phyloP scores from a whole-genome alignment of 139 green algal genomes.

The Coelastrella sp. region DNA sequence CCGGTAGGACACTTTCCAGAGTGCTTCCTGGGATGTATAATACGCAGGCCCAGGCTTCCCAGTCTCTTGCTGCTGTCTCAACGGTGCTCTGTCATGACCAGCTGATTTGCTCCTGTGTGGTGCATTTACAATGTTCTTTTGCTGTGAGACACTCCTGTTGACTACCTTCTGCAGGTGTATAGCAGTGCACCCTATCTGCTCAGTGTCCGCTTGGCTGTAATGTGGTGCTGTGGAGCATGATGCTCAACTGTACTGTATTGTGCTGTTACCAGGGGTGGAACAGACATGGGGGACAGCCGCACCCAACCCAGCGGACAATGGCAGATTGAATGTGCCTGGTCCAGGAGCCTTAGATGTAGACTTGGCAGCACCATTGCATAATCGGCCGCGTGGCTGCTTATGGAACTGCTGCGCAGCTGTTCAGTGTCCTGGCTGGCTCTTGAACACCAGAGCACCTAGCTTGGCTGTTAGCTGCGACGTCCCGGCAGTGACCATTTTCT shows the following conservation, averaged over 20 bases:
- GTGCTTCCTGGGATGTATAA: background rate
- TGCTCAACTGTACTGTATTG: background rate
- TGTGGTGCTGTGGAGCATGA: background rate
- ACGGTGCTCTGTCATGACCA: background rate
- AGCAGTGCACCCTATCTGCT: background rate
- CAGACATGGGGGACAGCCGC: background rate
- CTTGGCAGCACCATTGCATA: background rate
- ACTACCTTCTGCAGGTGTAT: background rate
- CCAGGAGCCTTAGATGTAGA: background rate
- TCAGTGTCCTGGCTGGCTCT: background rate
- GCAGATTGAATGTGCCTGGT: background rate
- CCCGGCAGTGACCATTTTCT: background rate
- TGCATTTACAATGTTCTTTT: background rate
- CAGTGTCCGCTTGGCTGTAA: background rate
- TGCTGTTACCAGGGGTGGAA: background rate
- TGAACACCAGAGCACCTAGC: background rate
- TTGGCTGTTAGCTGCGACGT: background rate
- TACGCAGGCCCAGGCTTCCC: conserved; percentile 12
- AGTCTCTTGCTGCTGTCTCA: background rate
- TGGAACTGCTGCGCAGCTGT: background rate
- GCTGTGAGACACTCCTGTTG: background rate
- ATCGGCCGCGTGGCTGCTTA: background rate
- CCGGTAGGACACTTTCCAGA: background rate
- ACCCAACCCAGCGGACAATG: background rate
- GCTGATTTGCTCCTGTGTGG: conserved; percentile 19